Percentiles rank a stretch among this genome's conserved stretches.
These are phyloP conservation scores for Boletus bicolor DNA, from an alignment of 768 basidiomycete genomes.

Conservation along the genomic window DNA sequence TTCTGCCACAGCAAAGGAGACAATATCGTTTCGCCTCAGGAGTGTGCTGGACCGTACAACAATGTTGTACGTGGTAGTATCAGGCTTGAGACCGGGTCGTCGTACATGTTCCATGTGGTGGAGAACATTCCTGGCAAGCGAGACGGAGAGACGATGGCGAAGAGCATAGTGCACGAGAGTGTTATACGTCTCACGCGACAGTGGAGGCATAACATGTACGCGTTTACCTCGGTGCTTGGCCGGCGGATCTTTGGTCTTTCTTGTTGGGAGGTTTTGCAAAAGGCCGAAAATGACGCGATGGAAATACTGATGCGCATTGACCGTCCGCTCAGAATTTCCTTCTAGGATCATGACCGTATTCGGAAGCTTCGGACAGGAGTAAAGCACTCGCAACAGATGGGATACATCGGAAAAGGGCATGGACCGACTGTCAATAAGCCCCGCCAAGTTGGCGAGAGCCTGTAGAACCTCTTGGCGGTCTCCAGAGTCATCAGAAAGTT, in stretches of 20 bases:
- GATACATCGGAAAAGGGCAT: slow-evolving; percentile 45
- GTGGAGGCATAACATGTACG: slow-evolving; percentile 25
- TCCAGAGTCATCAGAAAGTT: slow-evolving; percentile 28
- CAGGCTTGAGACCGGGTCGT: slow-evolving; percentile 41
- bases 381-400: slow-evolving; percentile 45
- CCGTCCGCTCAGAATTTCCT: slow-evolving; percentile 17
- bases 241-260: slow-evolving; percentile 21
- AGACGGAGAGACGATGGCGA: slow-evolving; percentile 51
- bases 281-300: slow-evolving; percentile 46
- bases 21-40: slow-evolving; percentile 44
- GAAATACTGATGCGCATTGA: slow-evolving; percentile 47
- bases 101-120: slow-evolving; percentile 51
- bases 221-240: slow-evolving; percentile 1
- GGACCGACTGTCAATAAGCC: slow-evolving; percentile 47
- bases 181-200: slow-evolving; percentile 51
- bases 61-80: slow-evolving; percentile 54
- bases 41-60: slow-evolving; percentile 55
- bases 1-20: slow-evolving; percentile 35
- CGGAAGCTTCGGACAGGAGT: slow-evolving; percentile 41
- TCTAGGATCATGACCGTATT: slow-evolving; percentile 39
- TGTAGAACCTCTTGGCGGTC: slow-evolving; percentile 45
- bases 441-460: slow-evolving; percentile 57
- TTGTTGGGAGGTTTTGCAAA: slow-evolving; percentile 31
- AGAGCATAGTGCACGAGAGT: slow-evolving; percentile 65
- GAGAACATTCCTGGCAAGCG: slow-evolving; percentile 47